A percentile compares a stretch with the other conserved stretches of the same genome.
Evolutionary conservation across 495 filamentous ascomycete genomes (phyloP).

Genomic region (Penicillium fimorum): DNA sequence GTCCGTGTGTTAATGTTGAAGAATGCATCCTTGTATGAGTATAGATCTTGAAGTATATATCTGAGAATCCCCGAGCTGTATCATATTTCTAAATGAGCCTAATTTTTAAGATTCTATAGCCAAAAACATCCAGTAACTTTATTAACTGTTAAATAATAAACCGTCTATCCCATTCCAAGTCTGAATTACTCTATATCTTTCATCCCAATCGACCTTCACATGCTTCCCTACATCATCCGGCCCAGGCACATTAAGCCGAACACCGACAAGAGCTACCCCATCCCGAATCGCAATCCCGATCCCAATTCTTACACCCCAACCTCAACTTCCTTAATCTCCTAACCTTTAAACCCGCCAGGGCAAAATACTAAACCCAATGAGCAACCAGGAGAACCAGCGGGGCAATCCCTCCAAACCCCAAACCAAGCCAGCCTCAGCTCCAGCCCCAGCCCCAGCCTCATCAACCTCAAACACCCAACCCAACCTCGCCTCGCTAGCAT

Average conservation of each 20-base stretch:
- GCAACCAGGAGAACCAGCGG: conserved; percentile 24
- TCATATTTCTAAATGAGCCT: not conserved
- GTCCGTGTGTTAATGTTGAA: not conserved
- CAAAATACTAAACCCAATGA: not conserved
- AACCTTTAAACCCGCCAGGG: not conserved
- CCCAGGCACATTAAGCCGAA: conserved; percentile 10
- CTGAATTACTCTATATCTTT: not conserved
- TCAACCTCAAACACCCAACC: conserved; percentile 9
- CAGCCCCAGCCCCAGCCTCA: conserved; percentile 3
- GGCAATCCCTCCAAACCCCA: conserved; percentile 12
- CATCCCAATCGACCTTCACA: conserved; percentile 19
- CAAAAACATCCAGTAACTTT: not conserved
- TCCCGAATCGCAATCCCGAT: conserved; percentile 1
- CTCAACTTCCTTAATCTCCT: not conserved
- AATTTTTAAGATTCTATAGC: not conserved
- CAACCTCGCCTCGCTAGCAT: conserved; percentile 28
- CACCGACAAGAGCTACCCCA: conserved; percentile 4
- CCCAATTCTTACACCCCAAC: not conserved
- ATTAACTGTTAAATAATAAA: not conserved
- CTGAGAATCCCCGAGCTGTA: not conserved
- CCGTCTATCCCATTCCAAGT: not conserved
- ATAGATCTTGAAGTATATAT: not conserved
- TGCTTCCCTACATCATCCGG: conserved; percentile 23
- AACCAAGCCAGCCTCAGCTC: not conserved
- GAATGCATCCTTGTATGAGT: not conserved